Conservation (phyloP, 345 rosid species). For the Corchorus capsularis region DNA sequence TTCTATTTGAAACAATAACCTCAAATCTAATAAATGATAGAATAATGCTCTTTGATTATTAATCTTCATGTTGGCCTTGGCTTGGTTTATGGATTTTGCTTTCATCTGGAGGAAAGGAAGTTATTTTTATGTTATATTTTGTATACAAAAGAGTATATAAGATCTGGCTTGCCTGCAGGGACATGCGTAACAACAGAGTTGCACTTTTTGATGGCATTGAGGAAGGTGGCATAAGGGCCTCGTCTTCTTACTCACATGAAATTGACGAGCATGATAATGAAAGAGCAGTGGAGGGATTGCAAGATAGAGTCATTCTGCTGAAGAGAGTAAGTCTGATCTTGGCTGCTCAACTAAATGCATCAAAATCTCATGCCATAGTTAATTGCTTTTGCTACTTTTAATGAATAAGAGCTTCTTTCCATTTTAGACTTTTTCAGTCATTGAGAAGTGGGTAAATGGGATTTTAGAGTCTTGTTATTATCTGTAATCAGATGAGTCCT, state of each 20-base stretch:
- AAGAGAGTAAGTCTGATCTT: conserved; percentile 67
- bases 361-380: background rate
- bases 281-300: conserved; percentile 88
- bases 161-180: conserved; percentile 45
- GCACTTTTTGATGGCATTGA: conserved; percentile 90
- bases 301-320: conserved; percentile 82
- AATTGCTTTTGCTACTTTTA: background rate
- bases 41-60: background rate
- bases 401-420: background rate
- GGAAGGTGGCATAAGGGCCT: conserved; percentile 94
- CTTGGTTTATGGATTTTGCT: background rate
- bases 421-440: background rate
- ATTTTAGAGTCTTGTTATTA: background rate
- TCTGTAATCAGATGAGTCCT: background rate
- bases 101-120: background rate
- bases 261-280: conserved; percentile 94
- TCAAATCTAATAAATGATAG: background rate
- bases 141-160: conserved; percentile 14
- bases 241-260: conserved; percentile 83
- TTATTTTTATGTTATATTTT: background rate
- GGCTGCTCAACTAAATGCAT: background rate
- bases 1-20: background rate
- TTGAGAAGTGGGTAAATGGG: background rate
- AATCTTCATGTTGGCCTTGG: background rate
- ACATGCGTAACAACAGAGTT: conserved; percentile 61